Evolutionary conservation across 176 grass and related monocot species (phyloP).

Genomic region (Lolium perenne): DNA sequence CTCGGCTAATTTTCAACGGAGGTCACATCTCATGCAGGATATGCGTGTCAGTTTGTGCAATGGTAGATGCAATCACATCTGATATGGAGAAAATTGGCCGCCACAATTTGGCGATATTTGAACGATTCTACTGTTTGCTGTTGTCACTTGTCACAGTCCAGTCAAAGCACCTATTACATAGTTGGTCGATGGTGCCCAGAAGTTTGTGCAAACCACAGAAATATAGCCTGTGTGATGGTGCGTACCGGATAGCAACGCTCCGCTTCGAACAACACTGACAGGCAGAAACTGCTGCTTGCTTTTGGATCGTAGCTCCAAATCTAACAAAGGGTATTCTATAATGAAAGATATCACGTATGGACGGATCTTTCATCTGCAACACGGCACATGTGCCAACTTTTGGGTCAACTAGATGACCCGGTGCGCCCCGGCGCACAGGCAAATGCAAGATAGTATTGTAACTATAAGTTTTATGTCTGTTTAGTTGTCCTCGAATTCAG

Average conservation of each 20-base stretch:
- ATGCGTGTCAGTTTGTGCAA: neutral
- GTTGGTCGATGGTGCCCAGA: neutral
- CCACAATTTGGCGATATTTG: neutral
- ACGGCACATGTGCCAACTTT: neutral
- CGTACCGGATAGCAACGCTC: too few species aligned
- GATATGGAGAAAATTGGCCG: neutral
- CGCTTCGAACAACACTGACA: neutral
- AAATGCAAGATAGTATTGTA: too few species aligned
- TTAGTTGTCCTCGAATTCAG: too few species aligned
- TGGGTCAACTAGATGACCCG: neutral
- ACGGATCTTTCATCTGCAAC: neutral
- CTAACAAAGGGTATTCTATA: neutral
- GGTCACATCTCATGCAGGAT: neutral
- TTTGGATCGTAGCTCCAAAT: slow-evolving; percentile 7
- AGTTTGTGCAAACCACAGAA: neutral
- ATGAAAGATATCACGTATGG: neutral
- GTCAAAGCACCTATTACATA: neutral
- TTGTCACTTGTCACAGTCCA: neutral
- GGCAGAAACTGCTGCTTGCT: neutral
- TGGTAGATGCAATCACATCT: neutral
- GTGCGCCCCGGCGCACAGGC: too few species aligned
- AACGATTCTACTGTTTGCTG: neutral
- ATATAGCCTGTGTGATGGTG: neutral
- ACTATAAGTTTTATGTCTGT: too few species aligned
- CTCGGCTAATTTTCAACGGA: neutral